Base-by-base conservation (phyloP, 208 protist species). In the Acanthamoeba lenticulata region DNA sequence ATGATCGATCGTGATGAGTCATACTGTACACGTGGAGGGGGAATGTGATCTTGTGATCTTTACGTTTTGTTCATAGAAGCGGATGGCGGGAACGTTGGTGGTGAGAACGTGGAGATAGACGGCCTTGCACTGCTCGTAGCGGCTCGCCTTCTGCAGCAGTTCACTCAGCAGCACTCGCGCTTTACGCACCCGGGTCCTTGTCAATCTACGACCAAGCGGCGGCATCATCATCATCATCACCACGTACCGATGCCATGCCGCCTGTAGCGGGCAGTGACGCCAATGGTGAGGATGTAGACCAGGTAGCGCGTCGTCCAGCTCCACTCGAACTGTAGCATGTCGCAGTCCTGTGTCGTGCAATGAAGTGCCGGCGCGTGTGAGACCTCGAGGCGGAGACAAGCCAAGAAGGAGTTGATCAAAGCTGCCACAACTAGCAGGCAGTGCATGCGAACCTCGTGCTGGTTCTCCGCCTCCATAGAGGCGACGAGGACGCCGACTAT, bases 41-140 rank as follows among this genome's bases (percentile, higher is more conserved):
- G 19, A 60, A 24, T 21, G 0, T 29, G 55, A 21, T 7, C 55
- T 15, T 60, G 6, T 6, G 32, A 72, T 7, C 11, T 7, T 9
- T 77, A 77, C 65, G 77, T 86, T 55, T 55, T 86, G 77, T 38
- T 86, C 77, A 11, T 86, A 86, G 19, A 86, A 86, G 42, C 45
- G 38, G 0, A 86, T 86, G 77, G 77, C 77, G 21, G 77, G 77
- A 1, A 24, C 38, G 9, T 86, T 86, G 40, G 77, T 86, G 17
- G 77, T 29, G 17, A 86, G 77, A 11, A 86, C 77, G 45, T 86
- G 77, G 6, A 86, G 44, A 40, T 86, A 86, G 77, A 57, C 34
- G 44, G 77, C 77, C 77, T 86, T 86, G 77, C 77, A 86, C 44
- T 57, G 19, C 38, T 57, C 44, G 38, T 57, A 32, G 45, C 32